These are phyloP conservation scores for Fusarium nurragi DNA, from an alignment of 2,329 filamentous ascomycete genomes.

Conservation along the genomic window DNA sequence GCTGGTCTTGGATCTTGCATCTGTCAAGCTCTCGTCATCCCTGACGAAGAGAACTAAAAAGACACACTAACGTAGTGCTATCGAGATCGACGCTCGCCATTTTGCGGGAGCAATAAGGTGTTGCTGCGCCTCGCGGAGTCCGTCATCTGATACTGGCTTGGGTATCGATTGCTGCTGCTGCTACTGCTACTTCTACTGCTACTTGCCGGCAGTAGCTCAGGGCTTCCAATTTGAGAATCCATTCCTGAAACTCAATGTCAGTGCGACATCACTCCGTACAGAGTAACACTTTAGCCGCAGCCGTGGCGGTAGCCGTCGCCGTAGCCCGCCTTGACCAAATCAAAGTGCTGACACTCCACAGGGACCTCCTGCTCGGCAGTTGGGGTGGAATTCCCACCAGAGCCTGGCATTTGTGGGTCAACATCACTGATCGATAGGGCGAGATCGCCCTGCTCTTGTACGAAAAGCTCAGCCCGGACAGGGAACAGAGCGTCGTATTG, in stretches of 20 bases:
- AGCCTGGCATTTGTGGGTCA: slow-evolving; percentile 5
- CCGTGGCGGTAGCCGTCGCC: background rate
- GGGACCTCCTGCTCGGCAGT: slow-evolving; percentile 40
- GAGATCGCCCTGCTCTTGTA: slow-evolving; percentile 20
- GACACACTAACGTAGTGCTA: slow-evolving; percentile 22
- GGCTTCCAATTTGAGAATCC: background rate
- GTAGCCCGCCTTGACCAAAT: slow-evolving; percentile 14
- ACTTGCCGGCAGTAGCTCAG: slow-evolving; percentile 13
- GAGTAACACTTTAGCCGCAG: background rate
- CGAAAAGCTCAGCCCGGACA: slow-evolving; percentile 11
- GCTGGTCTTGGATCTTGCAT: slow-evolving; percentile 25
- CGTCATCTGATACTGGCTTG: slow-evolving; percentile 21
- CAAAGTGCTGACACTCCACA: slow-evolving; percentile 40
- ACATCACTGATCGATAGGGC: slow-evolving; percentile 3
- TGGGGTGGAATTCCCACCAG: slow-evolving; percentile 12
- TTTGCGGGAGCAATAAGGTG: slow-evolving; percentile 23
- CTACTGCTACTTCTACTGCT: background rate
- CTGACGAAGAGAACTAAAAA: background rate
- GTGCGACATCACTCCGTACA: slow-evolving; percentile 8
- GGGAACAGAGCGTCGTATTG: slow-evolving; percentile 18
- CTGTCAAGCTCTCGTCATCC: slow-evolving; percentile 30
- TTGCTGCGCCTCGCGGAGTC: slow-evolving; percentile 33
- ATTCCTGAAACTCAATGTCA: slow-evolving; percentile 37
- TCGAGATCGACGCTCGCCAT: slow-evolving; percentile 36
- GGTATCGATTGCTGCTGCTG: background rate